These are phyloP conservation scores for Xylaria sp. DNA, from an alignment of 2,329 filamentous ascomycete species.

Conservation along the genomic window DNA sequence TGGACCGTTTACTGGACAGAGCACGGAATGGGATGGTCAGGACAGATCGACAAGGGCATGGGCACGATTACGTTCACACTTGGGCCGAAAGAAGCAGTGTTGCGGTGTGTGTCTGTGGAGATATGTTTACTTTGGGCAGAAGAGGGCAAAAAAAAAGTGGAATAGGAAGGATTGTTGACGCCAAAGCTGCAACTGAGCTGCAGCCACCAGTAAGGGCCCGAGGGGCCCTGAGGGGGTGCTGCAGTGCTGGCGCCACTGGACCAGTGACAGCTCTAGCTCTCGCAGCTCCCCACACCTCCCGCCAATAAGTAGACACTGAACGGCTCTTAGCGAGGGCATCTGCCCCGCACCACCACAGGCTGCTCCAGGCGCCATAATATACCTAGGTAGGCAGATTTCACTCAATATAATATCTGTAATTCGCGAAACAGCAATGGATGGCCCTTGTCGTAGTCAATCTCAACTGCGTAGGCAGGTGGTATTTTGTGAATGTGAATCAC, in stretches of 20 bases:
- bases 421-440: too few relatives aligned
- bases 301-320: slow-evolving; percentile 8
- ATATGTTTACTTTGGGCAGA: slow-evolving; percentile 31
- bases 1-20: neutral
- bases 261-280: slow-evolving; percentile 31
- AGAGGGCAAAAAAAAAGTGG: slow-evolving; percentile 29
- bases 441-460: neutral
- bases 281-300: slow-evolving; percentile 19
- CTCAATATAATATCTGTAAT: too few relatives aligned
- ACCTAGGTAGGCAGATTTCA: too few relatives aligned
- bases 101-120: slow-evolving; percentile 31
- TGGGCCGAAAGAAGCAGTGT: slow-evolving; percentile 20
- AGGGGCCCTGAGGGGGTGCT: slow-evolving; percentile 6
- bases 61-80: slow-evolving; percentile 19
- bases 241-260: slow-evolving; percentile 22
- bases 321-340: slow-evolving; percentile 15
- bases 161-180: slow-evolving; percentile 29
- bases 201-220: neutral
- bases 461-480: neutral
- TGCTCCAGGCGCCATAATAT: too few relatives aligned
- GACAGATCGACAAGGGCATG: slow-evolving; percentile 27
- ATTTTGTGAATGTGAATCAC: neutral
- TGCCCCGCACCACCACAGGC: neutral
- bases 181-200: slow-evolving; percentile 26
- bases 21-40: slow-evolving; percentile 8